Conservation (phyloP, 352 stramenopile genomes). For the Thraustotheca clavata region DNA sequence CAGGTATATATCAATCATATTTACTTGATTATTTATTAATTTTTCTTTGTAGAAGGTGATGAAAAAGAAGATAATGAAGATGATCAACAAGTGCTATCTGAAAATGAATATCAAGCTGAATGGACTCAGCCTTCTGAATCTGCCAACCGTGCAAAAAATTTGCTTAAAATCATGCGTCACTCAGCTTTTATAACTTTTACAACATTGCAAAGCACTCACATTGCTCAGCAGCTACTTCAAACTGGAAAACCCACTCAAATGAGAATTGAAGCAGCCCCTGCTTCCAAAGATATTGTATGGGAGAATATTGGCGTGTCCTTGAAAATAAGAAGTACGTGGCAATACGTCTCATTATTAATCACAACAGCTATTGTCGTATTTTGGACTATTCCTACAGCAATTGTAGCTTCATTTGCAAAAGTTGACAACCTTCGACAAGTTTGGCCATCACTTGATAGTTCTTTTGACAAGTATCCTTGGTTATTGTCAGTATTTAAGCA, state of each 20-base stretch:
- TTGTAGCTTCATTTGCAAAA: slow-evolving; percentile 59
- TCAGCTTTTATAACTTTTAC: slow-evolving; percentile 79
- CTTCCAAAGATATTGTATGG: slow-evolving; percentile 68
- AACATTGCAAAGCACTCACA: slow-evolving; percentile 57
- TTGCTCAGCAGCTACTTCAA: slow-evolving; percentile 72
- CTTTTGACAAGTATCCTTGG: slow-evolving; percentile 50
- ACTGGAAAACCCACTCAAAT: slow-evolving; percentile 62
- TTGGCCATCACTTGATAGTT: slow-evolving; percentile 52
- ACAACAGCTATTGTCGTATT: slow-evolving; percentile 64
- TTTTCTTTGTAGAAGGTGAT: slow-evolving; percentile 30
- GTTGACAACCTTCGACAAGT: slow-evolving; percentile 54
- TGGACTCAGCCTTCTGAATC: slow-evolving; percentile 26
- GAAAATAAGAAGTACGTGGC: slow-evolving; percentile 37
- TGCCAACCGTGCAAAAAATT: neutral
- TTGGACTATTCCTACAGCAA: slow-evolving; percentile 75
- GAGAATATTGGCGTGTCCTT: slow-evolving; percentile 60
- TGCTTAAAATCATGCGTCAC: slow-evolving; percentile 41
- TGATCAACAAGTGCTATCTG: slow-evolving; percentile 40
- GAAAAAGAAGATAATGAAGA: slow-evolving; percentile 29
- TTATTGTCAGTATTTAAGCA: slow-evolving; percentile 63
- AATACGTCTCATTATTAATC: slow-evolving; percentile 42
- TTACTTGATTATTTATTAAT: too few relatives aligned
- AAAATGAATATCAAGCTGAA: slow-evolving; percentile 28
- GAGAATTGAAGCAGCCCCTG: slow-evolving; percentile 50
- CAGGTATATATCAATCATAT: slow-evolving; percentile 9